phyloP scores from a whole-genome alignment of 768 basidiomycete species.

The Clathrus columnatus region DNA sequence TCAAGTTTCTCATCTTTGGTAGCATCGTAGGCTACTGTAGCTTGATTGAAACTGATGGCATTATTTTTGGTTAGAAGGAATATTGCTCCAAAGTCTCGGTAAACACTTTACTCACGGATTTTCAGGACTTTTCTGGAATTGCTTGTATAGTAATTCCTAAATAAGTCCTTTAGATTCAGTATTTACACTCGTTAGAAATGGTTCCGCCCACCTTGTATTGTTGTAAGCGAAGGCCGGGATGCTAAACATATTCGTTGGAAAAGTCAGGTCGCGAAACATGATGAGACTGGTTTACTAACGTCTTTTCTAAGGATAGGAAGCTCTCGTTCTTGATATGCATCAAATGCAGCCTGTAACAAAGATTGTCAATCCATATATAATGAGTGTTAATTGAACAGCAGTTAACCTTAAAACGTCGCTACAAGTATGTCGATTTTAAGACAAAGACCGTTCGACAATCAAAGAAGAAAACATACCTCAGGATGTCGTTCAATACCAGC shows the following conservation, averaged over 20 bases:
- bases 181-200: too few relatives aligned
- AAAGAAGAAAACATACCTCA: constrained; percentile 48
- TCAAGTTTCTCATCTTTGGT: constrained; percentile 78
- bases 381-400: background rate
- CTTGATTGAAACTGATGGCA: constrained; percentile 85
- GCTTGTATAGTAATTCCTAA: constrained; percentile 81
- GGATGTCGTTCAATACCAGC: constrained; percentile 85
- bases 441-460: constrained; percentile 1
- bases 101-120: constrained; percentile 79
- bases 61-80: background rate
- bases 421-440: constrained; percentile 12
- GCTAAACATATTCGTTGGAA: constrained; percentile 31
- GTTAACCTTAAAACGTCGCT: constrained; percentile 83
- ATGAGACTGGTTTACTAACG: constrained; percentile 33
- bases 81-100: too few relatives aligned
- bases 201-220: constrained; percentile 81
- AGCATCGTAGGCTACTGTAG: constrained; percentile 71
- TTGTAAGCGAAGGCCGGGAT: constrained; percentile 82
- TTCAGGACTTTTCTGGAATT: constrained; percentile 94
- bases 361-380: constrained; percentile 7
- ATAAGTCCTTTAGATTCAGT: too few relatives aligned
- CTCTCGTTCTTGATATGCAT: constrained; percentile 83
- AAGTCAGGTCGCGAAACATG: constrained; percentile 11
- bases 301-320: constrained; percentile 70
- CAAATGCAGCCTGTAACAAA: constrained; percentile 61